A percentile compares a stretch with the other conserved stretches of the same genome.
Evolutionary conservation across 768 basidiomycete species (phyloP).

Genomic region (Lyophyllum semitale): DNA sequence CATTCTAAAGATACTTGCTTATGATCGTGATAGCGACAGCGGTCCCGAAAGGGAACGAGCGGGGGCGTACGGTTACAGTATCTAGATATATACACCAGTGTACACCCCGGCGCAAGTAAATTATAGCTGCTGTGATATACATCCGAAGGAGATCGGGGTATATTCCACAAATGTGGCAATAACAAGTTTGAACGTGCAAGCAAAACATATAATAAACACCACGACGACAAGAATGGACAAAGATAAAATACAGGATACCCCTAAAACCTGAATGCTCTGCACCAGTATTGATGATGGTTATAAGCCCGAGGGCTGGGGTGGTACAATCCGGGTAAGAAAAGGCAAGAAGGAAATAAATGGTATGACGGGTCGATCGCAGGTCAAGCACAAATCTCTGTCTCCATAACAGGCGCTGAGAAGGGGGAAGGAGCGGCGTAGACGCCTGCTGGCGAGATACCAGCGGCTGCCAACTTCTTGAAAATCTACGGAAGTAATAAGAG

Average conservation of each 20-base stretch:
- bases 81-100: too few relatives aligned
- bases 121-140: background rate
- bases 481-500: conserved; percentile 28
- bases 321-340: background rate
- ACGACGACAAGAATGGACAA: background rate
- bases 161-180: too few relatives aligned
- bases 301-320: conserved; percentile 1
- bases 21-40: too few relatives aligned
- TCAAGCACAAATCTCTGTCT: conserved; percentile 23
- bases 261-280: conserved; percentile 9
- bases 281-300: background rate
- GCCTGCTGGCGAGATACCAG: conserved; percentile 29
- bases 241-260: conserved; percentile 2
- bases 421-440: conserved; percentile 35
- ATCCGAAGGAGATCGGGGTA: too few relatives aligned
- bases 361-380: background rate
- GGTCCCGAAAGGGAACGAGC: too few relatives aligned
- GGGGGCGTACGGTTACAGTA: too few relatives aligned
- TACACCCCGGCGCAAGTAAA: too few relatives aligned
- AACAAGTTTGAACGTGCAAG: background rate
- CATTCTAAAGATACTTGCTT: background rate
- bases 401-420: conserved; percentile 33
- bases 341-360: background rate
- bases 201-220: background rate
- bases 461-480: conserved; percentile 52